These are phyloP conservation scores for Trichoderma lentiforme DNA, from an alignment of 2,329 filamentous ascomycete genomes.

Conservation along the genomic window DNA sequence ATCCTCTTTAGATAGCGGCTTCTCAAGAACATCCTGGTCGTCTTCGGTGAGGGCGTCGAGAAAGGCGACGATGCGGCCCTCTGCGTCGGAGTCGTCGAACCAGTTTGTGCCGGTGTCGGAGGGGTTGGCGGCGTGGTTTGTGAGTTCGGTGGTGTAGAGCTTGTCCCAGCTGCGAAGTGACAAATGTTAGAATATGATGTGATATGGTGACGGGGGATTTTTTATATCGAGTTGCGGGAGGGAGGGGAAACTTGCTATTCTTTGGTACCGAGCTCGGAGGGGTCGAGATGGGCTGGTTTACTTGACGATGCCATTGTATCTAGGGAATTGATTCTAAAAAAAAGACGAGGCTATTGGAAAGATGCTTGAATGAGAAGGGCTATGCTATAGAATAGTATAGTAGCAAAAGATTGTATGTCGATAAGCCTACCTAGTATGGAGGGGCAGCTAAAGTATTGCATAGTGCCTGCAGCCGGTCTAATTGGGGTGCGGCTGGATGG, in stretches of 20 bases:
- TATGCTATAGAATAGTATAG: not conserved
- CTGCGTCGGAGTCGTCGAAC: constrained; percentile 92
- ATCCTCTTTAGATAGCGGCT: constrained; percentile 18
- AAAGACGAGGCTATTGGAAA: not conserved
- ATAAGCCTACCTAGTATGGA: constrained; percentile 17
- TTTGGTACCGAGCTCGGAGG: constrained; percentile 80
- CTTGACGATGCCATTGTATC: not conserved
- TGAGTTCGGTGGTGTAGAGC: constrained; percentile 68
- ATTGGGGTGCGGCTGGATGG: constrained; percentile 13
- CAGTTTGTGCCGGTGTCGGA: constrained; percentile 84
- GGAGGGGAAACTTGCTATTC: constrained; percentile 65
- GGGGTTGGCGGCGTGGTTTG: constrained; percentile 69
- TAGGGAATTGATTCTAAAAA: not conserved
- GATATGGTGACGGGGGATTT: too few species aligned
- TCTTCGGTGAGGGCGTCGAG: constrained; percentile 45
- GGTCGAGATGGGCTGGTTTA: constrained; percentile 65
- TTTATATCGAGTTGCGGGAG: not conserved
- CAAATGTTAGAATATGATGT: not conserved
- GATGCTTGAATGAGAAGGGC: not conserved
- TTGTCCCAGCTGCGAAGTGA: constrained; percentile 62
- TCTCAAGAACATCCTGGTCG: constrained; percentile 24
- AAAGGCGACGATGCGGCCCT: constrained; percentile 72
- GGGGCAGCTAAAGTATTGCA: constrained; percentile 22
- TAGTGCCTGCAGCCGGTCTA: not conserved
- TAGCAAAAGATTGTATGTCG: not conserved